Conservation (phyloP, 164 flowering plant species). For the Vitis cinerea region DNA sequence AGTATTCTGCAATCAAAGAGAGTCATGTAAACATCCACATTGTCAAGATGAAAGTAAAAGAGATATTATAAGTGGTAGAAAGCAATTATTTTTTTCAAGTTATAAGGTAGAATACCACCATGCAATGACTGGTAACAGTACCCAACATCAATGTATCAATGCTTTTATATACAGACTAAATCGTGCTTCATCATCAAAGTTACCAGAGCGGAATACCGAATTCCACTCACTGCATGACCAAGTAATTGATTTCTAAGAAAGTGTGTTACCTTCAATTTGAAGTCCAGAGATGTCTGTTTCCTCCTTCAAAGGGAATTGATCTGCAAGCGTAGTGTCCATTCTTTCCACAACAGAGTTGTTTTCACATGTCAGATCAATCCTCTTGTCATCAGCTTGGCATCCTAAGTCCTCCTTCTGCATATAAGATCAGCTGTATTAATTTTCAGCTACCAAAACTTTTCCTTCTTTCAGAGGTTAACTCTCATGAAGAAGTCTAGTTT, state of each 20-base stretch:
- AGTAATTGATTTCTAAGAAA: background rate
- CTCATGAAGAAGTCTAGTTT: background rate
- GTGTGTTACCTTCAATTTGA: constrained; percentile 33
- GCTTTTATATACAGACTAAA: no score
- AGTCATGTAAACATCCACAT: constrained; percentile 1
- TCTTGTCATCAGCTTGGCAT: constrained; percentile 22
- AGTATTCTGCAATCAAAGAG: constrained; percentile 29
- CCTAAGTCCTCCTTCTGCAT: constrained; percentile 33
- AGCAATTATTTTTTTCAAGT: no score
- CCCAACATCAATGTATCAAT: no score
- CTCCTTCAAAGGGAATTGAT: constrained; percentile 17
- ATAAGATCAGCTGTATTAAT: background rate
- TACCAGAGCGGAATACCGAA: background rate
- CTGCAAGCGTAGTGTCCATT: constrained; percentile 6
- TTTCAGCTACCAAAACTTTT: background rate
- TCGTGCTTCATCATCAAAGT: no score
- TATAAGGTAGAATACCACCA: no score
- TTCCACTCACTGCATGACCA: background rate
- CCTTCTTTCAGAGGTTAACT: background rate
- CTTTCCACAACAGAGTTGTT: constrained; percentile 1
- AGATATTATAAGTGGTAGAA: no score
- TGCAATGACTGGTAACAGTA: no score
- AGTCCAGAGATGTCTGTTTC: constrained; percentile 15
- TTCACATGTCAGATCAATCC: constrained; percentile 7
- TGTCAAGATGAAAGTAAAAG: no score